Evolutionary conservation across 208 protist species (phyloP), one percentile per base, ranked within the genome.

Genomic region (Borovskyia barvae): DNA sequence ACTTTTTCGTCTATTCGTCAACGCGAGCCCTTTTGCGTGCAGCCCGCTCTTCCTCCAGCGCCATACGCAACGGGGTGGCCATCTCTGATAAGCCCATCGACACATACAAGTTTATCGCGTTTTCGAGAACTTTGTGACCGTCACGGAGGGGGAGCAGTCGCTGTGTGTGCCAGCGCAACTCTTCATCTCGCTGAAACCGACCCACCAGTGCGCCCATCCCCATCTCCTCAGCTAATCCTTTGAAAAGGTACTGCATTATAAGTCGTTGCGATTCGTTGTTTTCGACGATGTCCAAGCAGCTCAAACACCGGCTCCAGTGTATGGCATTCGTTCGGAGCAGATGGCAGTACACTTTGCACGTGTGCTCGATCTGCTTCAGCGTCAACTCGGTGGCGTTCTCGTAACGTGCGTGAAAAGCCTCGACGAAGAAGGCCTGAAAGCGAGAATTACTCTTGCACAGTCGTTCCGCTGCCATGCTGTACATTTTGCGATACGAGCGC

Each of bases 321-420:
- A 99, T 40, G 5, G 94, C 88, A 61, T 99, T 93, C 8, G 91
- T 95, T 29, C 96, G 87, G 0, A 99, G 79, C 5, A 99, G 72
- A 72, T 99, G 97, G 15, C 78, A 93, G 77, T 98, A 99, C 42
- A 99, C 89, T 70, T 97, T 97, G 53, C 93, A 96, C 33, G 98
- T 90, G 78, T 99, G 99, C 42, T 98, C 92, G 40, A 99, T 93
- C 69, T 98, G 97, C 66, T 97, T 98, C 19, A 97, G 97, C 60
- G 98, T 98, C 7, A 99, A 67, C 33, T 92, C 71, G 45, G 98
- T 89, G 28, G 98, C 92, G 26, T 64, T 85, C 11, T 72, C 41
- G 63, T 99, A 99, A 66, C 98, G 87, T 22, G 87, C 59, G 11
- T 77, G 63, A 45, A 97, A 97, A 14, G 77, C 72, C 36, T 95